Evolutionary conservation across 257 asterid genomes (phyloP), one percentile per base, ranked within the genome.

Genomic region (Leonotis leonurus): DNA sequence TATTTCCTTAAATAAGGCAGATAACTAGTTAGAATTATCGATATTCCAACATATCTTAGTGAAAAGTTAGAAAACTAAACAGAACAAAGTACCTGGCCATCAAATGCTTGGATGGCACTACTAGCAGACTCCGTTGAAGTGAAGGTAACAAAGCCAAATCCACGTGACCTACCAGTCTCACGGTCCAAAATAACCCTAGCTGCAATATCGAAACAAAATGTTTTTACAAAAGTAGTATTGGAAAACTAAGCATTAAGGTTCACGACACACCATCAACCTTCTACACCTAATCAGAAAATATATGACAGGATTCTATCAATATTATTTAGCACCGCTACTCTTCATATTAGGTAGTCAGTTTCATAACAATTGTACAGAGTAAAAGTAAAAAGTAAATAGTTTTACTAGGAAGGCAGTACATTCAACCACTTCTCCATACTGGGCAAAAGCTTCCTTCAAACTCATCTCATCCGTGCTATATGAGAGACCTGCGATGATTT

Each of bases 111-210:
- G 56, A 91, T 83, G 70, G 95, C 98, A 77, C 76, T 77, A 57
- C 87, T 56, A 52, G 98, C 98, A 46, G 77, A 82, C 8, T 92
- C 98, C 48, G 73, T 29, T 16, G 95, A 81, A 18, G 87, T 57
- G 75, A 60, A 92, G 56, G 89, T 84, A 46, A 92, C 78, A 77
- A 92, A 92, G 50, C 85, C 98, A 79, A 92, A 92, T 13, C 98
- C 98, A 37, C 96, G 74, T 0, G 98, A 91, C 68, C 90, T 81
- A 54, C 98, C 98, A 65, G 85, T 70, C 6, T 74, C 94, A 40
- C 95, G 98, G 67, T 92, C 97, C 75, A 64, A 26, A 62, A 92
- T 76, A 71, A 92, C 65, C 72, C 81, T 85, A 60, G 88, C 98
- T 92, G 88, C 78, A 77, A 63, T 65, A 62, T 26, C 26, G 37